Evolutionary conservation across 768 basidiomycete species (phyloP), one percentile per base, ranked within the genome.

Genomic region (Boletus subparvulus): DNA sequence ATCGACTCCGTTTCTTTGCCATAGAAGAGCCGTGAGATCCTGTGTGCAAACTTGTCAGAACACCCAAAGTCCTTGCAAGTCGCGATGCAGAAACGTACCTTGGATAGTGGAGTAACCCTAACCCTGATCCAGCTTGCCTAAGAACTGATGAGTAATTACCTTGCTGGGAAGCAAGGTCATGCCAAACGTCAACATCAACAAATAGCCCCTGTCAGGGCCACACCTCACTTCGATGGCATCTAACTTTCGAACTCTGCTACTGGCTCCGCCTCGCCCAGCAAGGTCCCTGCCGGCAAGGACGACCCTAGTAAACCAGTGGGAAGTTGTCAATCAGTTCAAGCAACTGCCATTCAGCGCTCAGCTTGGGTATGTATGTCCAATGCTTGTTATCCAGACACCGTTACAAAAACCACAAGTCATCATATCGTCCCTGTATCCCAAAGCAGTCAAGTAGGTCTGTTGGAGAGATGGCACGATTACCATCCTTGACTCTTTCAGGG

Each of bases 1-100:
- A 58, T 16, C 56, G 63, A 32, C 44, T 42, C 39, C 60, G 65
- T 54, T 65, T 67, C 52, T 53, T 55, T 6, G 17, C 28, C 55
- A 44, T 56, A 10, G 16, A 42, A 46, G 17, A 51, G 10, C 6
- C 7, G 28, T 24, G 9, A 39, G 24, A 49, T 36, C 36, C 49
- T 49, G 28, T 28, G 13, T 55, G 17, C 7, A 30, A 46, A 24
- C 21, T 26, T 11, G 41, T 53, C 11, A 39, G 42, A 36, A 28
- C n/a, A 44, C 24, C 36, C 24, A 3, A 26, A 32, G 10, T 39
- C 16, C 19, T 32, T 24, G 39, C 42, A 35, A 12, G 40, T 17
- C 12, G 30, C 5, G 26, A 17, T 16, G 47, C 9, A n/a, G 32
- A 45, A 43, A 24, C 37, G 47, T 50, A 52, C 55, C 47, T 42